phyloP scores from a whole-genome alignment of 1,139 yeast genomes.

The Pichia sp. region DNA sequence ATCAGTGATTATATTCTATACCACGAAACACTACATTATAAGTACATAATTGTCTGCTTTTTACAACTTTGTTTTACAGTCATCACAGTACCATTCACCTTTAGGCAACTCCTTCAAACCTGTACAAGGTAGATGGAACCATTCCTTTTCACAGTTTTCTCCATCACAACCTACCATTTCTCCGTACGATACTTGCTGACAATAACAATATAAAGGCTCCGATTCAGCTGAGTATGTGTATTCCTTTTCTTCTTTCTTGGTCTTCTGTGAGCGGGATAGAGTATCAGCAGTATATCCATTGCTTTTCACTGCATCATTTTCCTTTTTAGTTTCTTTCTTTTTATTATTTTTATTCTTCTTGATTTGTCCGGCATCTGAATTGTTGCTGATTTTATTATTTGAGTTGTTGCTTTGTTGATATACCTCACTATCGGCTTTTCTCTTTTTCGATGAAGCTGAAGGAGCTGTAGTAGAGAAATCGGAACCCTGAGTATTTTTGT shows the following conservation, averaged over 20 bases:
- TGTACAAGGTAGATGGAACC: conserved; percentile 97
- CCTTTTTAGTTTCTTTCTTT: background rate
- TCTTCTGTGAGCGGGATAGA: conserved; percentile 3
- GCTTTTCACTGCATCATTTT: background rate
- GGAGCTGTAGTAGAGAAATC: background rate
- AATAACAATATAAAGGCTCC: conserved; percentile 90
- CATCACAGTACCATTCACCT: conserved; percentile 97
- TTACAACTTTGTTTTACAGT: conserved; percentile 40
- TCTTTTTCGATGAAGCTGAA: background rate
- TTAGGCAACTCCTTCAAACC: conserved; percentile 86
- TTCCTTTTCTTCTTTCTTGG: conserved; percentile 4
- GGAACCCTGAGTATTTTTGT: background rate
- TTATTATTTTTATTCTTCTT: conserved; percentile 1
- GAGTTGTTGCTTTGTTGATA: background rate
- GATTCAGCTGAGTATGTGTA: conserved; percentile 16
- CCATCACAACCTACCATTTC: conserved; percentile 99
- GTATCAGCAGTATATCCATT: conserved; percentile 4
- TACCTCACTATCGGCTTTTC: background rate
- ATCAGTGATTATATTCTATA: background rate
- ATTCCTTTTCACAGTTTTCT: conserved; percentile 82
- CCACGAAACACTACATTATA: background rate
- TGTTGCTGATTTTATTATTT: background rate
- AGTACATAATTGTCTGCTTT: too few species aligned
- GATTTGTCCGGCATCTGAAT: background rate
- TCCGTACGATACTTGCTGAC: conserved; percentile 94